Evolutionary conservation across 139 green algal species (phyloP), one percentile per base, ranked within the genome.

Genomic region (Tetraselmis chui): DNA sequence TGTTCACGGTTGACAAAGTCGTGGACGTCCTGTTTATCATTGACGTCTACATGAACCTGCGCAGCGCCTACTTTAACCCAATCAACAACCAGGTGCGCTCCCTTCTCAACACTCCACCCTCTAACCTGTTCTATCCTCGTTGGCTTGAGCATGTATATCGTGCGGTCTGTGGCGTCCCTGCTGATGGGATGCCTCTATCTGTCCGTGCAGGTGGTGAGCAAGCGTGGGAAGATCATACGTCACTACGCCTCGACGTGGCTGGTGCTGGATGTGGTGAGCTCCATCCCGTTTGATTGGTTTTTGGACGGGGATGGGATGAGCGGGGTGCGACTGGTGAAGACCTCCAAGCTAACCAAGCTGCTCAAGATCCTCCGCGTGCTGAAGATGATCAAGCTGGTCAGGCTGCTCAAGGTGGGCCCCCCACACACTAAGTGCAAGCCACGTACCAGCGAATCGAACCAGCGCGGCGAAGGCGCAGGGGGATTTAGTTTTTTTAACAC

Each of bases 11-110:
- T 23, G 75, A 78, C 75, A 5, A 11, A n/a, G 58, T 81, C n/a
- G 85, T 91, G 45, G 86, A 90, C 78, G 1, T 85, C 0, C 84
- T 75, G 29, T 92, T 92, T 31, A 22, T 83, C 0, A 24, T 89
- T 22, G 89, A 92, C 80, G 85, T 92, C 58, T 83, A 82, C 76
- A 75, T 92, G 28, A 92, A 92, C 81, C 89, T 91, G 82, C 79
- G 86, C 59, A 89, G 82, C 0, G 82, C 83, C 31, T 84, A 83
- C 26, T 32, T 78, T 5, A 67, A 76, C 80, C 59, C 78, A 30
- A 32, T 31, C 2, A 76, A 67, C 45, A 67, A 67, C 45, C 45
- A 67, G 45, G 45, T 67, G 11, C 75, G 75, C 75, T 32, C 5
- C 2, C 75, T 5, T 23, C 75, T 78, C 22, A 11, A 23, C 75